phyloP scores from a whole-genome alignment of 805 yeast genomes.

The Vanderwaltozyma polyspora region DNA sequence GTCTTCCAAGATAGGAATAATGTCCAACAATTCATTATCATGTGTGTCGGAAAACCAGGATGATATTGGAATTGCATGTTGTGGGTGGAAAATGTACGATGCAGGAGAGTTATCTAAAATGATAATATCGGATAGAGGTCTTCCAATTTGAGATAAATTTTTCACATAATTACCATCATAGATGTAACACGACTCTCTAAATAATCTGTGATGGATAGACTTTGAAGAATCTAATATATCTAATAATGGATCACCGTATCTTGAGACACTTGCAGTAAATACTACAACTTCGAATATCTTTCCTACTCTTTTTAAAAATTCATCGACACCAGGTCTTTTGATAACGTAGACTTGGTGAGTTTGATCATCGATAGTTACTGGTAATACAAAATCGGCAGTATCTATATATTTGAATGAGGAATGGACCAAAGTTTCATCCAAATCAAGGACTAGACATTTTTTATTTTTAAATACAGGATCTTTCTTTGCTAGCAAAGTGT shows the following conservation, averaged over 20 bases:
- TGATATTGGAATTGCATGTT: conserved; percentile 92
- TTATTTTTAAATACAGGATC: conserved; percentile 39
- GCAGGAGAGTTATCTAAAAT: conserved; percentile 97
- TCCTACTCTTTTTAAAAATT: conserved; percentile 74
- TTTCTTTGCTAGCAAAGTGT: conserved; percentile 45
- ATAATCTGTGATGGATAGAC: conserved; percentile 79
- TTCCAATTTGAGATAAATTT: conserved; percentile 85
- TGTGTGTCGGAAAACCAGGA: conserved; percentile 98
- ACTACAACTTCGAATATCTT: conserved; percentile 88
- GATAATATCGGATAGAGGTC: conserved; percentile 76
- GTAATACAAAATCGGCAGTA: conserved; percentile 92
- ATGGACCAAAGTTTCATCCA: conserved; percentile 95
- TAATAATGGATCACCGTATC: conserved; percentile 91
- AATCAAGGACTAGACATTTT: conserved; percentile 81
- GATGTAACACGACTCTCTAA: conserved; percentile 88
- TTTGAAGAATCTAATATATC: conserved; percentile 74
- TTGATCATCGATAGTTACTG: conserved; percentile 80
- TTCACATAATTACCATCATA: conserved; percentile 93
- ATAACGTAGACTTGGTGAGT: conserved; percentile 91
- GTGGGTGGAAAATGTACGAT: conserved; percentile 95
- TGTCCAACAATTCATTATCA: conserved; percentile 87
- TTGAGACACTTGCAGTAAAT: conserved; percentile 89
- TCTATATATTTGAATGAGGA: conserved; percentile 85
- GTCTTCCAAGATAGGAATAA: conserved; percentile 84
- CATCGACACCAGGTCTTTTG: conserved; percentile 97